phyloP scores from a whole-genome alignment of 441 rosid species.

The Melastoma candidum region DNA sequence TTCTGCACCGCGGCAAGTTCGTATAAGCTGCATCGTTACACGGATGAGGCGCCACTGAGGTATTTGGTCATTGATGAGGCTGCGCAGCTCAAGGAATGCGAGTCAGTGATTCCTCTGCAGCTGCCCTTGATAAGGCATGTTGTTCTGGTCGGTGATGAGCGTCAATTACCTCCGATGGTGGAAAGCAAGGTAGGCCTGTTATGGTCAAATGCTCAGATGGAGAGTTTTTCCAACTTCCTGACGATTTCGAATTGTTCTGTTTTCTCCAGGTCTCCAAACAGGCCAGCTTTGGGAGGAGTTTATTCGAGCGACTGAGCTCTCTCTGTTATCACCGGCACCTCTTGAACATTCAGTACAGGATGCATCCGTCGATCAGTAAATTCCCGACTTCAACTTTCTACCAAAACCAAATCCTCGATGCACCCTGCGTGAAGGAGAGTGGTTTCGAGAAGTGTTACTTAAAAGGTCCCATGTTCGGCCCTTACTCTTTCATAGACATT shows the following conservation, averaged over 20 bases:
- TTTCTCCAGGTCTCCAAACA: no score
- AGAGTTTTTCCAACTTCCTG: constrained; percentile 5
- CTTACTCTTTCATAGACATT: no score
- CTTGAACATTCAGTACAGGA: no score
- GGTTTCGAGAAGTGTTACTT: no score
- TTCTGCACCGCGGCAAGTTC: constrained; percentile 37
- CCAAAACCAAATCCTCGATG: constrained; percentile 22
- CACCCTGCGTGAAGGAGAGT: constrained; percentile 2
- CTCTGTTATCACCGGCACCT: no score
- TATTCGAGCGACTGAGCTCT: no score
- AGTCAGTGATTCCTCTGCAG: no score
- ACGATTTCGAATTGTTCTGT: no score
- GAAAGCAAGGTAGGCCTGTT: constrained; percentile 24
- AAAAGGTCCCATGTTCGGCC: no score
- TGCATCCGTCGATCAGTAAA: constrained; percentile 39
- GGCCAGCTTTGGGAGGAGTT: no score
- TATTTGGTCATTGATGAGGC: no score
- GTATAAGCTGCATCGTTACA: constrained; percentile 18
- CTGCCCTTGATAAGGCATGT: neutral
- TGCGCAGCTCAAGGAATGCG: no score
- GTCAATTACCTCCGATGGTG: constrained; percentile 32
- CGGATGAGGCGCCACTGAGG: neutral
- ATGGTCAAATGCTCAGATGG: neutral
- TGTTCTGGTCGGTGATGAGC: constrained; percentile 37
- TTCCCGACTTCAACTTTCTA: constrained; percentile 36